These are phyloP conservation scores for Eragrostis curvula DNA, from an alignment of 176 grass and related monocot genomes.

Conservation along the genomic window DNA sequence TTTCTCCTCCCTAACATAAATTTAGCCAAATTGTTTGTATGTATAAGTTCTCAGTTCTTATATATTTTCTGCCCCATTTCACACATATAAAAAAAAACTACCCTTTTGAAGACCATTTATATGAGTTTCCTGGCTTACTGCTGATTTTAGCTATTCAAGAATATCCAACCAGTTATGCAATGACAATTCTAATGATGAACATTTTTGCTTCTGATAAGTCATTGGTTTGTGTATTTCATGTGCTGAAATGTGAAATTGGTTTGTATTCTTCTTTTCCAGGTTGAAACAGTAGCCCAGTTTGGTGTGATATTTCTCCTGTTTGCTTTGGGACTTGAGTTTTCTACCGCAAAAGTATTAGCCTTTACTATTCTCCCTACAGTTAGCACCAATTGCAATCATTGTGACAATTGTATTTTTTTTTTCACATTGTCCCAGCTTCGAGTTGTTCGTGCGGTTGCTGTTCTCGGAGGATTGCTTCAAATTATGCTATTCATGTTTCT, in stretches of 20 bases:
- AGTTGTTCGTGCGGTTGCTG: constrained; percentile 92
- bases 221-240: background rate
- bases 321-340: constrained; percentile 97
- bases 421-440: constrained; percentile 68
- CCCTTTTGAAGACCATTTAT: background rate
- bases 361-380: constrained; percentile 7
- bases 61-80: background rate
- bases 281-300: constrained; percentile 99
- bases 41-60: background rate
- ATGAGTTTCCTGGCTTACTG: background rate
- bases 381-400: constrained; percentile 12
- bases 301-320: constrained; percentile 99
- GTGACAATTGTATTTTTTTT: constrained; percentile 42
- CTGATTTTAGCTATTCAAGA: background rate
- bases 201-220: background rate
- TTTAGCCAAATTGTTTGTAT: background rate
- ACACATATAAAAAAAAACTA: background rate
- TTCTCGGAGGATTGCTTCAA: constrained; percentile 95
- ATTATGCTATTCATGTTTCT: constrained; percentile 98
- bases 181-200: background rate
- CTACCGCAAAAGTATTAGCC: constrained; percentile 76
- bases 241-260: constrained; percentile 4
- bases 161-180: background rate
- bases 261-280: constrained; percentile 54
- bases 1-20: constrained; percentile 3